phyloP scores from a whole-genome alignment of 2,329 filamentous ascomycete genomes.

The Chaetomiaceae sp. region DNA sequence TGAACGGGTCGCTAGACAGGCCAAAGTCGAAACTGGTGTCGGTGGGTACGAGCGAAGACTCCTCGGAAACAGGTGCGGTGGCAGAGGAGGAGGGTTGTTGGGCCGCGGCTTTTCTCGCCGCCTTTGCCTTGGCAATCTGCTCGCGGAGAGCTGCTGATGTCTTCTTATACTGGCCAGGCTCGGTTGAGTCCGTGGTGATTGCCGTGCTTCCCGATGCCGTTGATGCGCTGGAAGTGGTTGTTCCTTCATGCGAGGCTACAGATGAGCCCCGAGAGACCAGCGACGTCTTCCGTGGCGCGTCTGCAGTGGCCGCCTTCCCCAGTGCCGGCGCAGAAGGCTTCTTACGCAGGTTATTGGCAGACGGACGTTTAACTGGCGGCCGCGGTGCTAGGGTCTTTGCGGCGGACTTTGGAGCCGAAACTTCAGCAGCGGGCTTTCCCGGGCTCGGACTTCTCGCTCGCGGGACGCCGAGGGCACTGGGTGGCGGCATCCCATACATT shows the following conservation, averaged over 20 bases:
- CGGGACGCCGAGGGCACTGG: conserved; percentile 29
- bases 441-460: conserved; percentile 38
- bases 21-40: conserved; percentile 56
- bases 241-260: conserved; percentile 35
- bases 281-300: conserved; percentile 38
- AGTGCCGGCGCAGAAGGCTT: conserved; percentile 50
- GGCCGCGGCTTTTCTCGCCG: conserved; percentile 63
- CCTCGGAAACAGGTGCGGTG: conserved; percentile 22
- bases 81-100: conserved; percentile 31
- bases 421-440: conserved; percentile 31
- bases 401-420: conserved; percentile 36
- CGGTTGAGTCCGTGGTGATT: conserved; percentile 34
- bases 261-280: conserved; percentile 38
- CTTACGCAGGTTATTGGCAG: conserved; percentile 49
- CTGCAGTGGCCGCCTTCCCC: conserved; percentile 28
- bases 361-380: conserved; percentile 48
- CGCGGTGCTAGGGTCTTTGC: conserved; percentile 46
- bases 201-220: conserved; percentile 34
- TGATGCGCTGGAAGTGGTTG: conserved; percentile 35
- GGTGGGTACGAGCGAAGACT: conserved; percentile 42
- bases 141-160: conserved; percentile 80
- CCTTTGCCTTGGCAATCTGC: conserved; percentile 89
- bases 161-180: conserved; percentile 43
- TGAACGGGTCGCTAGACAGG: conserved; percentile 64
- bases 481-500: conserved; percentile 32